phyloP scores from a whole-genome alignment of 1,284 basidiomycete species.

The Boletus smithii region DNA sequence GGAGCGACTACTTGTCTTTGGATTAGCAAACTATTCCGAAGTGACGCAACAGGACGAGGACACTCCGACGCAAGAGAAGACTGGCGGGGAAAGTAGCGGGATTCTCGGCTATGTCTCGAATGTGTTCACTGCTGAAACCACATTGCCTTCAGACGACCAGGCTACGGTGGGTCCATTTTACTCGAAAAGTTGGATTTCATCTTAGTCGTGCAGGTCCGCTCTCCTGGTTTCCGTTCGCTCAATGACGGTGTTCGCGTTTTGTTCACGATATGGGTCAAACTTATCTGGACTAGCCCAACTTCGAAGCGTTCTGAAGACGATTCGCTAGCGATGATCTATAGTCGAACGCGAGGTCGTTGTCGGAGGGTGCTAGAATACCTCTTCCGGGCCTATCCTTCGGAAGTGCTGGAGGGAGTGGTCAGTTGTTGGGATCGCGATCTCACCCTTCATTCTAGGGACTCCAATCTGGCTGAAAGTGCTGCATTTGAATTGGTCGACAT shows the following conservation, averaged over 20 bases:
- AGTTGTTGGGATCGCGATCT: constrained; percentile 72
- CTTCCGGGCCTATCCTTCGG: constrained; percentile 75
- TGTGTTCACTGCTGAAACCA: constrained; percentile 68
- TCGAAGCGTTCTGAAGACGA: constrained; percentile 58
- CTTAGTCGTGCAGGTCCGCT: constrained; percentile 48
- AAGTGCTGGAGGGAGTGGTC: constrained; percentile 80
- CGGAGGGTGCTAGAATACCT: constrained; percentile 82
- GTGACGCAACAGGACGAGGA: constrained; percentile 58
- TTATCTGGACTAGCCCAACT: constrained; percentile 46
- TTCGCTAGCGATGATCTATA: constrained; percentile 62
- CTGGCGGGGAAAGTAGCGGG: constrained; percentile 53
- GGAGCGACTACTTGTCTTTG: constrained; percentile 74
- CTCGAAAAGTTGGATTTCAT: neutral
- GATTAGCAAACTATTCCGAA: constrained; percentile 51
- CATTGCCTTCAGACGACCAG: constrained; percentile 50
- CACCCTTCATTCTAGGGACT: constrained; percentile 43
- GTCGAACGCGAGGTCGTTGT: constrained; percentile 62
- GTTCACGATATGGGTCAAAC: constrained; percentile 66
- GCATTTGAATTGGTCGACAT: constrained; percentile 84
- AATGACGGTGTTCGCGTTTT: constrained; percentile 70
- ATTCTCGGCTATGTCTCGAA: constrained; percentile 79
- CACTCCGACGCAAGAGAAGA: constrained; percentile 47
- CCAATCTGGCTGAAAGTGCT: constrained; percentile 43
- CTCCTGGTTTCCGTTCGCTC: constrained; percentile 67
- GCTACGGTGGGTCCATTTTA: constrained; percentile 44